Percentiles rank a stretch among this genome's conserved stretches.
phyloP scores from a whole-genome alignment of 768 basidiomycete species.

The Melanogaster broomeanus region DNA sequence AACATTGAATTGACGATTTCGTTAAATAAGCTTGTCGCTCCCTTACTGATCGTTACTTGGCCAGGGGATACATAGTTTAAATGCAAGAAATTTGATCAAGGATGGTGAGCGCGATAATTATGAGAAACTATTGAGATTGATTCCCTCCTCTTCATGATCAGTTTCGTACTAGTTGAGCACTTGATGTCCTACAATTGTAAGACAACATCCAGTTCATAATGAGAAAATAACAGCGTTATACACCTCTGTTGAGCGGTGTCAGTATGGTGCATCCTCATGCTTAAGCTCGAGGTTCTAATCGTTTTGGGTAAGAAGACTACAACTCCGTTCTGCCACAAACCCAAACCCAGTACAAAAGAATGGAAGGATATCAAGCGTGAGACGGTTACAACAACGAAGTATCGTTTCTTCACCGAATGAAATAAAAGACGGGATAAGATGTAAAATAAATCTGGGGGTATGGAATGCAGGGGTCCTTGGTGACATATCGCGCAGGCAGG shows the following conservation, averaged over 20 bases:
- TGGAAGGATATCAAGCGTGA: not conserved
- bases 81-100: slow-evolving; percentile 12
- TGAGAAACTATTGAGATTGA: slow-evolving; percentile 7
- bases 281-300: not conserved
- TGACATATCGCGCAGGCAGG: slow-evolving; percentile 2
- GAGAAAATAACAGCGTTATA: no score
- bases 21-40: not conserved
- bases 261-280: no score
- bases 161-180: no score
- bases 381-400: slow-evolving; percentile 10
- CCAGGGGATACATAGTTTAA: no score
- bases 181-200: not conserved
- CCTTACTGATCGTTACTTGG: not conserved
- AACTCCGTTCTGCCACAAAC: slow-evolving; percentile 2
- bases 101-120: slow-evolving; percentile 8
- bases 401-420: slow-evolving; percentile 1
- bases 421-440: not conserved
- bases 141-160: no score
- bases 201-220: not conserved
- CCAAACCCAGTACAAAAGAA: slow-evolving; percentile 10
- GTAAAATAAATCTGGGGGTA: not conserved
- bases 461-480: not conserved
- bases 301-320: not conserved
- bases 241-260: no score
- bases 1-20: not conserved